Conservation (phyloP, 805 yeast genomes). For the Komagataella pastoris region DNA sequence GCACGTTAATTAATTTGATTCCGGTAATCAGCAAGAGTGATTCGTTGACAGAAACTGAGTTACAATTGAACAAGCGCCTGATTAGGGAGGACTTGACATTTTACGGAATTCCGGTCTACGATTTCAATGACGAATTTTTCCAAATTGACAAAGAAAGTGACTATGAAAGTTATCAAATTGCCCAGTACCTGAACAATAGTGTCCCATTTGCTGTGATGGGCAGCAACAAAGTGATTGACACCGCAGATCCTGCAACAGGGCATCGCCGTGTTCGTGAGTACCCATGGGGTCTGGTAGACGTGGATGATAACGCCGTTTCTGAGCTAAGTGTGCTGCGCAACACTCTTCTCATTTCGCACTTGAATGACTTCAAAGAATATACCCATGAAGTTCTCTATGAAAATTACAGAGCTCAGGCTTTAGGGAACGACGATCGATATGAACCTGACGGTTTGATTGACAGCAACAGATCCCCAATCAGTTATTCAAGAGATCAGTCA, state of each 20-base stretch:
- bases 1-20: slow-evolving; percentile 66
- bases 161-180: slow-evolving; percentile 17
- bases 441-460: neutral
- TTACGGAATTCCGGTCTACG: slow-evolving; percentile 62
- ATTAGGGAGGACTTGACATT: slow-evolving; percentile 65
- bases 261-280: slow-evolving; percentile 37
- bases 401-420: slow-evolving; percentile 77
- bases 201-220: slow-evolving; percentile 58
- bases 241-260: slow-evolving; percentile 18
- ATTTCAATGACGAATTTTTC: slow-evolving; percentile 52
- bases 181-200: slow-evolving; percentile 25
- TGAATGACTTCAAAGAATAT: slow-evolving; percentile 77
- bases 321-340: slow-evolving; percentile 76
- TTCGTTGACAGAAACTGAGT: slow-evolving; percentile 56
- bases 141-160: slow-evolving; percentile 13
- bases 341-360: slow-evolving; percentile 68
- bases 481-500: neutral
- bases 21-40: slow-evolving; percentile 81
- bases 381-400: slow-evolving; percentile 84
- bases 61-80: slow-evolving; percentile 58
- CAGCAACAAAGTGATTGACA: slow-evolving; percentile 23
- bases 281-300: slow-evolving; percentile 55
- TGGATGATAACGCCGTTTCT: slow-evolving; percentile 53
- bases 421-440: slow-evolving; percentile 14
- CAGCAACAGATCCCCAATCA: neutral